Evolutionary conservation across 805 yeast species (phyloP).

Genomic region (Kuraishia borneana): DNA sequence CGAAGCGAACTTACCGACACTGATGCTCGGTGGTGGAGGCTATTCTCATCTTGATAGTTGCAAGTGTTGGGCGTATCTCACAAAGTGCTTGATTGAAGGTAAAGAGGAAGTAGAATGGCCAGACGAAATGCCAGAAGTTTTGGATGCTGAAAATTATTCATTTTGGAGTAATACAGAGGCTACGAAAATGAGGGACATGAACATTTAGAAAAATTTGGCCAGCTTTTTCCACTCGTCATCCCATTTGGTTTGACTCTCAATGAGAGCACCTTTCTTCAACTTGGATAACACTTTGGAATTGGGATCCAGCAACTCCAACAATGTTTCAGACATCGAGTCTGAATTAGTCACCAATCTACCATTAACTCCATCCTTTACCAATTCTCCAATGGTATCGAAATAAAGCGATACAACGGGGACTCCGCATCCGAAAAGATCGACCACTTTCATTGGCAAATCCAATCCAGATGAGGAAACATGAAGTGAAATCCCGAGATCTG

Average conservation of each 20-base stretch:
- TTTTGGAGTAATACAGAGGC: conserved; percentile 31
- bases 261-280: conserved; percentile 57
- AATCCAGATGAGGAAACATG: conserved; percentile 89
- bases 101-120: conserved; percentile 7
- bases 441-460: conserved; percentile 94
- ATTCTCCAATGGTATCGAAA: conserved; percentile 70
- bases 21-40: conserved; percentile 72
- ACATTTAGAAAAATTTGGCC: conserved; percentile 4
- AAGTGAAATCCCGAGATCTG: conserved; percentile 83
- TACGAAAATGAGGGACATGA: conserved; percentile 20
- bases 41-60: conserved; percentile 54
- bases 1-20: conserved; percentile 19
- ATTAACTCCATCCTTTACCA: conserved; percentile 57
- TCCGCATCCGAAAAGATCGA: conserved; percentile 94
- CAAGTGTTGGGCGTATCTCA: conserved; percentile 44
- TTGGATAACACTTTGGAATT: conserved; percentile 14
- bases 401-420: conserved; percentile 76
- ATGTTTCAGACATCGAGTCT: conserved; percentile 30
- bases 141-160: conserved; percentile 28
- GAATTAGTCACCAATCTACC: conserved; percentile 48
- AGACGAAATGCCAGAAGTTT: conserved; percentile 21
- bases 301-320: conserved; percentile 22
- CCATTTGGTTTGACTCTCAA: conserved; percentile 69
- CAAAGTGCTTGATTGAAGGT: conserved; percentile 14
- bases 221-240: conserved; percentile 52